A percentile compares a stretch with the other conserved stretches of the same genome.
Evolutionary conservation across 1,284 basidiomycete species (phyloP).

Genomic region (Apiotrichum mycotoxinovorans): DNA sequence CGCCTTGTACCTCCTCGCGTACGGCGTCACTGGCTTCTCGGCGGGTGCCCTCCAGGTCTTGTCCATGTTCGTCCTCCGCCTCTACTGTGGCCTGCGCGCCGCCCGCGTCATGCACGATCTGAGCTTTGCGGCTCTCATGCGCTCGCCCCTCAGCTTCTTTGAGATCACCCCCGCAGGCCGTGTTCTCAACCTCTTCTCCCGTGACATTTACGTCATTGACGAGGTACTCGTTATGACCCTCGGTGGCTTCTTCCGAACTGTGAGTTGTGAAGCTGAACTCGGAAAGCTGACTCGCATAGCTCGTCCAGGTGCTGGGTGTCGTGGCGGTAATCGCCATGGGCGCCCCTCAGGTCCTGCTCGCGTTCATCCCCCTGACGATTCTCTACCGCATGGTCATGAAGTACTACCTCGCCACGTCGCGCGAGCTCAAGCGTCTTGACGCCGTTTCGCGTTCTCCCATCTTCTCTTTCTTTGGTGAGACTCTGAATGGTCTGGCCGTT

Average conservation of each 20-base stretch:
- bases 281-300: constrained; percentile 11
- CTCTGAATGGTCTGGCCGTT: constrained; percentile 74
- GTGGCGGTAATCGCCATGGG: constrained; percentile 71
- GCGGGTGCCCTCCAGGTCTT: constrained; percentile 57
- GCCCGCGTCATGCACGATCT: constrained; percentile 70
- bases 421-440: constrained; percentile 88
- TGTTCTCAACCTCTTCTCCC: constrained; percentile 67
- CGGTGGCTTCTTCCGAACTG: constrained; percentile 62
- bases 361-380: constrained; percentile 68
- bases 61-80: constrained; percentile 66
- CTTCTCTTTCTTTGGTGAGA: constrained; percentile 83
- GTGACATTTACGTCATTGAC: constrained; percentile 89
- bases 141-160: constrained; percentile 80
- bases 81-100: constrained; percentile 72
- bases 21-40: constrained; percentile 55
- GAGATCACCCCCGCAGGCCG: constrained; percentile 73
- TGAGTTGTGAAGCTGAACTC: constrained; percentile 10
- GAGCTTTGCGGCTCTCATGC: constrained; percentile 63
- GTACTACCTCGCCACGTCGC: constrained; percentile 88
- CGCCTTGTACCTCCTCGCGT: constrained; percentile 37
- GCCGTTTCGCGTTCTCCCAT: constrained; percentile 86
- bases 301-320: constrained; percentile 63
- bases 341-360: constrained; percentile 77
- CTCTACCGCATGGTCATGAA: constrained; percentile 73
- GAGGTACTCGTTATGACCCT: constrained; percentile 71